Percentiles rank a stretch among this genome's conserved stretches.
phyloP scores from a whole-genome alignment of 2,329 filamentous ascomycete genomes.

The Apiospora malaysiana region DNA sequence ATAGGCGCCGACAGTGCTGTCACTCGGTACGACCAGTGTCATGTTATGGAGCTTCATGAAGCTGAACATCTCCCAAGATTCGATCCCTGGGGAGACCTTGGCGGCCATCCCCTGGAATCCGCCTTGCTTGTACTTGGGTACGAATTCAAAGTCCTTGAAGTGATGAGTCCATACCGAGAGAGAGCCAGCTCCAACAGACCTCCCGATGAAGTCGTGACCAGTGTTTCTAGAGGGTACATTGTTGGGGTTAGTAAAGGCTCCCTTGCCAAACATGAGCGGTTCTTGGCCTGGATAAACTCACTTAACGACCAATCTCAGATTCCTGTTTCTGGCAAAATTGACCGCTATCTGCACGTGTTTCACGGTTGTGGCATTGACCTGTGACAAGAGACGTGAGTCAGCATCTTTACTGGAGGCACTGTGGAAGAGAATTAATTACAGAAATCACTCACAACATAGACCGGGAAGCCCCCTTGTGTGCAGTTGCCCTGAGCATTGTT shows the following conservation, averaged over 20 bases:
- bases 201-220: slow-evolving; percentile 40
- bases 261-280: slow-evolving; percentile 32
- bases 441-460: not conserved
- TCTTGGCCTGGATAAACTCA: slow-evolving; percentile 47
- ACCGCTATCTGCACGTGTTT: slow-evolving; percentile 43
- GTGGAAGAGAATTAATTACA: slow-evolving; percentile 29
- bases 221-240: slow-evolving; percentile 29
- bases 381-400: slow-evolving; percentile 35
- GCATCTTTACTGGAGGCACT: not conserved
- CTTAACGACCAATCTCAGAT: slow-evolving; percentile 45
- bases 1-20: slow-evolving; percentile 45
- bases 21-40: slow-evolving; percentile 46
- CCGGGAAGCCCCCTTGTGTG: not conserved
- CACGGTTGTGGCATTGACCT: slow-evolving; percentile 43
- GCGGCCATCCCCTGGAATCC: slow-evolving; percentile 34
- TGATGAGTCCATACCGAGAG: slow-evolving; percentile 41
- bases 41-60: slow-evolving; percentile 32
- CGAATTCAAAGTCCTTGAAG: slow-evolving; percentile 34
- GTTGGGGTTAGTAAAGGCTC: not conserved
- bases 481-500: not conserved
- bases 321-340: slow-evolving; percentile 42
- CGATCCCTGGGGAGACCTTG: slow-evolving; percentile 34
- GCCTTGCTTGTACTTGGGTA: slow-evolving; percentile 31
- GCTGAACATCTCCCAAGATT: slow-evolving; percentile 30
- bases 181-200: slow-evolving; percentile 36